A percentile compares a stretch with the other conserved stretches of the same genome.
Evolutionary conservation across 768 basidiomycete species (phyloP).

Genomic region (Leccinum subtestaceum): DNA sequence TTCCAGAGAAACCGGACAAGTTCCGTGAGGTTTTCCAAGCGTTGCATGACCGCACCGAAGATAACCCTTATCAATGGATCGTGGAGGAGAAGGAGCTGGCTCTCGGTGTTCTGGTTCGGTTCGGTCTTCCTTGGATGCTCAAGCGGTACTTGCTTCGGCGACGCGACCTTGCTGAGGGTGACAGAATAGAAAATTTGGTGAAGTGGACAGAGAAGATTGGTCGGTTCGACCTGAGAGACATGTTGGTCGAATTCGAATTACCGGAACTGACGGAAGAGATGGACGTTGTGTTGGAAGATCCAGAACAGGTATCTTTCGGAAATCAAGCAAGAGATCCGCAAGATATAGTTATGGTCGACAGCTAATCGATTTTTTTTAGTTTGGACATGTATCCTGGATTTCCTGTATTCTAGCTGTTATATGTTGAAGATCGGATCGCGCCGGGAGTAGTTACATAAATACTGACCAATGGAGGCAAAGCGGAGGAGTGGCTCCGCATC

Average conservation of each 20-base stretch:
- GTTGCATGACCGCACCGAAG: slow-evolving; percentile 26
- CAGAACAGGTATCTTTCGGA: background rate
- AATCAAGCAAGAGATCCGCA: background rate
- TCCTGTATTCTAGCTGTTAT: background rate
- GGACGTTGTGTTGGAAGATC: slow-evolving; percentile 4
- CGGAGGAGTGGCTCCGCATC: background rate
- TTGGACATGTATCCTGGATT: background rate
- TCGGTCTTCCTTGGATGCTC: slow-evolving; percentile 27
- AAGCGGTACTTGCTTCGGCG: slow-evolving; percentile 25
- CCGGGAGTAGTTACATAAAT: background rate
- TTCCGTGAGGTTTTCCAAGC: slow-evolving; percentile 23
- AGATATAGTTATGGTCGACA: slow-evolving; percentile 10
- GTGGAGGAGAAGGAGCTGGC: slow-evolving; percentile 25
- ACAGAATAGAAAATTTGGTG: slow-evolving; percentile 13
- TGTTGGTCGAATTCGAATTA: slow-evolving; percentile 18
- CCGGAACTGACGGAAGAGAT: slow-evolving; percentile 13
- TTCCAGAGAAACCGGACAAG: slow-evolving; percentile 22
- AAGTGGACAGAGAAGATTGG: slow-evolving; percentile 20
- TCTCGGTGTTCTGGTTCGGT: slow-evolving; percentile 22
- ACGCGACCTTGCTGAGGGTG: slow-evolving; percentile 18
- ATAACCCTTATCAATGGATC: slow-evolving; percentile 24
- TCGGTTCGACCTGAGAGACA: slow-evolving; percentile 23
- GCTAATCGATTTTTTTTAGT: background rate
- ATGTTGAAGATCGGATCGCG: background rate
- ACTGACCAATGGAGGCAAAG: background rate